Base-by-base conservation (phyloP, 2,329 filamentous ascomycete species). In the Aspergillus sp. region DNA sequence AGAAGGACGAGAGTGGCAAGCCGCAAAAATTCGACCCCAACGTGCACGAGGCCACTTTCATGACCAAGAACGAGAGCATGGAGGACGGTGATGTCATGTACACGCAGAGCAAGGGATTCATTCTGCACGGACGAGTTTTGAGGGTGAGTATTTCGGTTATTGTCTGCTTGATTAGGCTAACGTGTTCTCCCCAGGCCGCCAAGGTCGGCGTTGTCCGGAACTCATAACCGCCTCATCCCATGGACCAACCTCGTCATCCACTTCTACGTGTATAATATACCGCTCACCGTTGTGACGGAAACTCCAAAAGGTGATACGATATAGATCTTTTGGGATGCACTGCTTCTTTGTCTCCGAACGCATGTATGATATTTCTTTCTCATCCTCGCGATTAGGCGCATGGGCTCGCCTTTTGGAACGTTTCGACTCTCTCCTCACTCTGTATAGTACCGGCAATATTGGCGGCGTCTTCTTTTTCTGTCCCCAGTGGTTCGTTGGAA, bases 191-290 rank as follows among this genome's bases (percentile, higher is more conserved):
- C 17, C 35, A 68, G 63, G 86, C 89, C 43, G 86, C 89, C 56
- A 94, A 96, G 74, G 89, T 96, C 43, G 88, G 89, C 55, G 86
- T 95, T 36, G 88, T 93, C 45, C 93, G 91, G 75, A 93, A 91
- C 67, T 49, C 54, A 33, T 69, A 60, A 58, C 43, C 14, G 8
- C 3, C 11, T 16, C 12, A 6, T n/a, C 24, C 12, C 15, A 29
- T 15, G 7, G 26, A 6, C 20, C 24, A 13, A 8, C 24, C 33
- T 20, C 7, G 14, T 33, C 27, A 31, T 41, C 32, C 37, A 35
- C 30, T 36, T 26, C 41, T 42, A 37, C 45, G 44, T 56, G 52
- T 58, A 57, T 47, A 50, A 52, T 58, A 58, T 54, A 49, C 47
- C 49, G 51, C 45, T 47, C 46, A 38, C 44, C 37, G 47, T 45